Evolutionary conservation across 768 basidiomycete genomes (phyloP).

Genomic region (Lactarius quietus): DNA sequence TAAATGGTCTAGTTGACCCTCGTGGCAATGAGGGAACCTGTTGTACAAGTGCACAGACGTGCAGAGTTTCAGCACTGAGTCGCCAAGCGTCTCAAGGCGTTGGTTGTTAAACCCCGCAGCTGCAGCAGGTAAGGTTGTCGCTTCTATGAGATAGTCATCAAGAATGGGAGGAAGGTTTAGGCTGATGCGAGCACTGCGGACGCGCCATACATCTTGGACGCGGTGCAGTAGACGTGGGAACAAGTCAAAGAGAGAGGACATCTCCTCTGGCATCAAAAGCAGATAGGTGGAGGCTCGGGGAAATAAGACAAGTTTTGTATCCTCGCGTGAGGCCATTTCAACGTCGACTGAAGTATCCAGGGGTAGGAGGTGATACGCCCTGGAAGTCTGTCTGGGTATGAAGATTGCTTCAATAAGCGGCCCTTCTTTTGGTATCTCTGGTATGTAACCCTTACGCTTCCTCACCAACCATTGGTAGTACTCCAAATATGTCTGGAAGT

Average conservation of each 20-base stretch:
- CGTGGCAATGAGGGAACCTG: constrained; percentile 71
- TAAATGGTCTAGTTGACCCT: constrained; percentile 72
- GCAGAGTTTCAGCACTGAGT: constrained; percentile 74
- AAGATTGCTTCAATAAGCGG: constrained; percentile 56
- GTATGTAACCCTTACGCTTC: constrained; percentile 41
- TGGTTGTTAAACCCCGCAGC: constrained; percentile 72
- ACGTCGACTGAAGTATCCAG: constrained; percentile 21
- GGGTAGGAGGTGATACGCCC: constrained; percentile 36
- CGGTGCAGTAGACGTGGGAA: constrained; percentile 69
- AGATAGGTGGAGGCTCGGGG: constrained; percentile 50
- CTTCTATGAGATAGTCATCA: constrained; percentile 61
- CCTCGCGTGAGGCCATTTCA: constrained; percentile 2
- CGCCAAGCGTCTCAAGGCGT: constrained; percentile 82
- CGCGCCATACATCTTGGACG: constrained; percentile 63
- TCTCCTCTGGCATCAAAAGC: constrained; percentile 48
- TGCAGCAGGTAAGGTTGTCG: constrained; percentile 69
- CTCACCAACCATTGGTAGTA: constrained; percentile 53
- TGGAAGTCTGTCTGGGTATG: constrained; percentile 42
- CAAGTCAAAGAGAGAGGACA: constrained; percentile 39
- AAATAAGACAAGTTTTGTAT: constrained; percentile 32
- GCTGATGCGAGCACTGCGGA: constrained; percentile 44
- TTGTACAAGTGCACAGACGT: constrained; percentile 76
- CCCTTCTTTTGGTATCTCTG: constrained; percentile 51
- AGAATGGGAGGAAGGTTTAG: constrained; percentile 60
- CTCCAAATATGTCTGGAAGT: constrained; percentile 51